Conservation (phyloP, 805 yeast species). For the Candida rishiriensis region DNA sequence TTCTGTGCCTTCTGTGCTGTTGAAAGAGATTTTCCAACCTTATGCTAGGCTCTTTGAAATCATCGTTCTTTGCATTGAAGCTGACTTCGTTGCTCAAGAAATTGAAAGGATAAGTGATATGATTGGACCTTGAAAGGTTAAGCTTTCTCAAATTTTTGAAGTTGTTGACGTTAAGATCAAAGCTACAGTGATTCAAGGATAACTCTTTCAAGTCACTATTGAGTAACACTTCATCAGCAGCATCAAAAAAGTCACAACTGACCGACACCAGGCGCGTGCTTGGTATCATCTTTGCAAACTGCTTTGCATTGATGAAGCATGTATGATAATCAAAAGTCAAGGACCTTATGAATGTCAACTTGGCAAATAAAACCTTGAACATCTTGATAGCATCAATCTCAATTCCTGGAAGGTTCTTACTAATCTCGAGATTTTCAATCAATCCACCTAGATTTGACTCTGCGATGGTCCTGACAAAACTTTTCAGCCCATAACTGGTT, state of each 20-base stretch:
- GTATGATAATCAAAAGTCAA: slow-evolving; percentile 18
- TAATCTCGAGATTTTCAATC: slow-evolving; percentile 17
- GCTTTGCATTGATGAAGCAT: slow-evolving; percentile 15
- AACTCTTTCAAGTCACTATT: slow-evolving; percentile 5
- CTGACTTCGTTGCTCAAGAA: slow-evolving; percentile 4
- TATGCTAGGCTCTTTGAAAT: background rate
- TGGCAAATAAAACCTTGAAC: slow-evolving; percentile 12
- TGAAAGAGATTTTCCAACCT: slow-evolving; percentile 4
- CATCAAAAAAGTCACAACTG: slow-evolving; percentile 11
- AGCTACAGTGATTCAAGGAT: slow-evolving; percentile 1
- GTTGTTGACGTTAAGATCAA: slow-evolving; percentile 4
- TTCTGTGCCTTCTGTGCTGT: background rate
- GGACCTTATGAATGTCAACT: slow-evolving; percentile 11
- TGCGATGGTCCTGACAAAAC: slow-evolving; percentile 15
- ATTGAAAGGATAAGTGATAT: slow-evolving; percentile 11
- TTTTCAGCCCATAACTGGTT: slow-evolving; percentile 20
- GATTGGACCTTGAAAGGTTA: slow-evolving; percentile 8
- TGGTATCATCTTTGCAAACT: slow-evolving; percentile 7
- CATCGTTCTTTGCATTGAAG: slow-evolving; percentile 7
- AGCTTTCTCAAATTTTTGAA: slow-evolving; percentile 9
- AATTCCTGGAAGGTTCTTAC: slow-evolving; percentile 20
- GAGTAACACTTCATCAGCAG: background rate
- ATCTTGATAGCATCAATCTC: slow-evolving; percentile 17
- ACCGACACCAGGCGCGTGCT: slow-evolving; percentile 6
- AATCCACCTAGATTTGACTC: slow-evolving; percentile 4